Base-by-base conservation (phyloP, 2,329 filamentous ascomycete species). In the Cladophialophora bantiana region DNA sequence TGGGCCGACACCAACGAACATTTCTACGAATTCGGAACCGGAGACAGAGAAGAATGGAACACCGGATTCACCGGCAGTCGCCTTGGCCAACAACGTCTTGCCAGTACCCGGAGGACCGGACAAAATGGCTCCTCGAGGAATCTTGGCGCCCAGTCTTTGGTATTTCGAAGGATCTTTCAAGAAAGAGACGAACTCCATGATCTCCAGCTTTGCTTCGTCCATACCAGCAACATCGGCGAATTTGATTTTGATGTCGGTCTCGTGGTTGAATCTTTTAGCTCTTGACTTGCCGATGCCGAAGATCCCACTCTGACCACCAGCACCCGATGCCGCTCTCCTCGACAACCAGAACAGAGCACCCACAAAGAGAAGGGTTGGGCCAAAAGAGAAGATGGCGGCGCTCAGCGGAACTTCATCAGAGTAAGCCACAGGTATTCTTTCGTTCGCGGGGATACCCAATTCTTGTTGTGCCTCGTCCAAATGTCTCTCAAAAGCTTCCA, bases 131-230 rank as follows among this genome's bases (percentile, higher is more conserved):
- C 95, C 95, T 70, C 95, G 92, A 42, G 95, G 95, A 61, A 99
- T 99, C 84, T 99, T 99, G 69, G 95, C 95, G 74, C 95, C 95
- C 18, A 99, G 88, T 78, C 91, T 92, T 81, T 97, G 90, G 81
- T 97, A 99, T 71, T 91, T 89, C 74, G 93, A 91, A 0, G 95
- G 95, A 75, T 95, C 91, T 83, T 97, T 94, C 70, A 99, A 82
- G 84, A 99, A 99, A 77, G 91, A 94, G 73, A 99, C 95, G 75
- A 99, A 99, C 80, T 99, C 95, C 93, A 98, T 97, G 73, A 99
- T 99, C 80, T 99, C 95, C 64, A 89, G 84, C 85, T 99, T 99
- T 65, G 95, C 95, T 81, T 99, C 95, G 77, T 99, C 95, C 89
- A 98, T 94, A 72, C 95, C 95, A 50, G 95, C 95, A 52, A 99